Evolutionary conservation across 257 asterid genomes (phyloP).

Genomic region (Nicotiana knightiana): DNA sequence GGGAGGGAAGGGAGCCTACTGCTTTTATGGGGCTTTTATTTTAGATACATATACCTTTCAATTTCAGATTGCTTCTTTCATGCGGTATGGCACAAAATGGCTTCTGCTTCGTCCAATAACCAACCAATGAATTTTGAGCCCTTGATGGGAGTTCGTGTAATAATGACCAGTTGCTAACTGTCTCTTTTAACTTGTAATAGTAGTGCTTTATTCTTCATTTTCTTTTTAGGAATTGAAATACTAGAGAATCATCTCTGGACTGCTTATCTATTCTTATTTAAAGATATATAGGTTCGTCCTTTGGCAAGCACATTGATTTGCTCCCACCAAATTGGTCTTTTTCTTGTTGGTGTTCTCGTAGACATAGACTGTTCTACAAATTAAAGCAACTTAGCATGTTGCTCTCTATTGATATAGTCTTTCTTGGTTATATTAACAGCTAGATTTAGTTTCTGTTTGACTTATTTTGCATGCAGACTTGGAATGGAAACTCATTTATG

Average conservation of each 20-base stretch:
- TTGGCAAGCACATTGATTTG: not conserved
- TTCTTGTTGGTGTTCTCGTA: not conserved
- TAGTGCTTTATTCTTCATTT: not conserved
- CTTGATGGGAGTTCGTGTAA: not conserved
- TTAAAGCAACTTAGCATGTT: not conserved
- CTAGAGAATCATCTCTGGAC: not conserved
- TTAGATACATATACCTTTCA: not conserved
- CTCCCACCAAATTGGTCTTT: not conserved
- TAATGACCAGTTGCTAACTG: not conserved
- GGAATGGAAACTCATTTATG: conserved; percentile 97
- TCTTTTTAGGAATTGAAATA: not conserved
- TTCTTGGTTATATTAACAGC: not conserved
- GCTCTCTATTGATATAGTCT: not conserved
- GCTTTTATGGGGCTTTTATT: not conserved
- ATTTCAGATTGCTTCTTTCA: not conserved
- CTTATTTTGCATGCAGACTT: conserved; percentile 48
- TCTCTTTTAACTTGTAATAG: not conserved
- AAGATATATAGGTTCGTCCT: not conserved
- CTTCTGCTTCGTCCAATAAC: not conserved
- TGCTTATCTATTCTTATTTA: not conserved
- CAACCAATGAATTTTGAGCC: not conserved
- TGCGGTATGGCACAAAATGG: not conserved
- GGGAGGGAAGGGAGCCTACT: not conserved
- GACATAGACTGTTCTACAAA: not conserved
- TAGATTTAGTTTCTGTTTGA: not conserved